Evolutionary conservation across 176 grass and related monocot species (phyloP).

Genomic region (Miscanthus lutarioriparius): DNA sequence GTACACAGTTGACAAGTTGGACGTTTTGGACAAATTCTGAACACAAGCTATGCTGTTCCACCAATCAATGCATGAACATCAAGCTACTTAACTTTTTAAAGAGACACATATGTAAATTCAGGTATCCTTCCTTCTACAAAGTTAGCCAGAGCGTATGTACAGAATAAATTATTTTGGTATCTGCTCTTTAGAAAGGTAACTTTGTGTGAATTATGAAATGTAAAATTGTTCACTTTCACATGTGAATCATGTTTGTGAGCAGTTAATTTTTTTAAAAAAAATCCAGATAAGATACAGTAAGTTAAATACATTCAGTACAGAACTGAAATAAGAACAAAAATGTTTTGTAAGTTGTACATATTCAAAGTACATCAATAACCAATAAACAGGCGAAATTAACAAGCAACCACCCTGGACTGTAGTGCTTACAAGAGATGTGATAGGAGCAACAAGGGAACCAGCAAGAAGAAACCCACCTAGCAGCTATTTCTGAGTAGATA

Average conservation of each 20-base stretch:
- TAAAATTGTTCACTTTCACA: background rate
- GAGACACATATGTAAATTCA: background rate
- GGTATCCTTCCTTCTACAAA: background rate
- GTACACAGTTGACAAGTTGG: background rate
- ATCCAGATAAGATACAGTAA: background rate
- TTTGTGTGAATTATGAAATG: background rate
- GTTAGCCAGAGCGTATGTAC: conserved; percentile 2
- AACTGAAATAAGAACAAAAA: too few species aligned
- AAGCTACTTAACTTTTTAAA: conserved; percentile 6
- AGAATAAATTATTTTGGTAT: background rate
- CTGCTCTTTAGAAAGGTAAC: conserved; percentile 9
- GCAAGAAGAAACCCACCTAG: conserved; percentile 54
- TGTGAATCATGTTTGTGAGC: background rate
- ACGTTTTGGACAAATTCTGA: background rate
- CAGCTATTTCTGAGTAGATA: conserved; percentile 95
- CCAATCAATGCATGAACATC: background rate
- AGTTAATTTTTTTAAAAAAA: background rate
- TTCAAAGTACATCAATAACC: too few species aligned
- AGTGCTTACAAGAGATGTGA: background rate
- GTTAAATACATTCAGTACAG: conserved; percentile 15
- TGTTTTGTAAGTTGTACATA: too few species aligned
- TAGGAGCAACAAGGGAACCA: background rate
- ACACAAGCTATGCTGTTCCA: background rate
- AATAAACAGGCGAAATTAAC: too few species aligned
- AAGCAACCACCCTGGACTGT: too few species aligned